A percentile compares a stretch with the other conserved stretches of the same genome.
phyloP scores from a whole-genome alignment of 1,284 basidiomycete species.

The Afroboletus lepidellus region DNA sequence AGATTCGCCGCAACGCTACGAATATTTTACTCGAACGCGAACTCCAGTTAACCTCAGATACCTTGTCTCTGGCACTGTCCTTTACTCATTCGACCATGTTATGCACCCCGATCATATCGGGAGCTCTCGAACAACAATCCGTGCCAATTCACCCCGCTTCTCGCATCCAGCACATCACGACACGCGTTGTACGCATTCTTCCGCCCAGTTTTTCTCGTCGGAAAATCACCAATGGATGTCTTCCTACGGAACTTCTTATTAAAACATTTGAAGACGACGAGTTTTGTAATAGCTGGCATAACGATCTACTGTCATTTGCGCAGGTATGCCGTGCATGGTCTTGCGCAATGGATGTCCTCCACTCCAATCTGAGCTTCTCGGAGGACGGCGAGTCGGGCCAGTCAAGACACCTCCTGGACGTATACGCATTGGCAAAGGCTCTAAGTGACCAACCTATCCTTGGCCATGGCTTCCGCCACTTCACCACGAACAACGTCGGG shows the following conservation, averaged over 20 bases:
- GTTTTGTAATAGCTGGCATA: slow-evolving; percentile 19
- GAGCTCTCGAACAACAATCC: not conserved
- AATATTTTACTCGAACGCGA: slow-evolving; percentile 21
- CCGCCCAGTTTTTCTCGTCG: slow-evolving; percentile 8
- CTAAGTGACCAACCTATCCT: slow-evolving; percentile 10
- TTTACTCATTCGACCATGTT: slow-evolving; percentile 28
- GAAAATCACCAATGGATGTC: slow-evolving; percentile 9
- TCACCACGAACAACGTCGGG: slow-evolving; percentile 21
- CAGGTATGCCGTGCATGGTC: slow-evolving; percentile 27
- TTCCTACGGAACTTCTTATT: slow-evolving; percentile 25
- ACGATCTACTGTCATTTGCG: slow-evolving; percentile 26
- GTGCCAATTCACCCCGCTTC: slow-evolving; percentile 14
- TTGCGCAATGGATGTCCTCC: slow-evolving; percentile 26
- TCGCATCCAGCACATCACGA: slow-evolving; percentile 21
- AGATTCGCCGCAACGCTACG: slow-evolving; percentile 4
- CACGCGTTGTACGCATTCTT: slow-evolving; percentile 23
- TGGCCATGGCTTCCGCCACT: slow-evolving; percentile 10
- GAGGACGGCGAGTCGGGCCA: slow-evolving; percentile 8
- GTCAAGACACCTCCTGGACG: slow-evolving; percentile 10
- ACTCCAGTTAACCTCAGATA: slow-evolving; percentile 20
- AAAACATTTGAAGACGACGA: slow-evolving; percentile 23
- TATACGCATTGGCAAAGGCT: slow-evolving; percentile 13
- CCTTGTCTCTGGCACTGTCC: slow-evolving; percentile 20
- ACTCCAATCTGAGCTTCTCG: slow-evolving; percentile 19
- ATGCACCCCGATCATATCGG: slow-evolving; percentile 9